Conservation (phyloP, 768 basidiomycete genomes). For the Clavaria fumosa region DNA sequence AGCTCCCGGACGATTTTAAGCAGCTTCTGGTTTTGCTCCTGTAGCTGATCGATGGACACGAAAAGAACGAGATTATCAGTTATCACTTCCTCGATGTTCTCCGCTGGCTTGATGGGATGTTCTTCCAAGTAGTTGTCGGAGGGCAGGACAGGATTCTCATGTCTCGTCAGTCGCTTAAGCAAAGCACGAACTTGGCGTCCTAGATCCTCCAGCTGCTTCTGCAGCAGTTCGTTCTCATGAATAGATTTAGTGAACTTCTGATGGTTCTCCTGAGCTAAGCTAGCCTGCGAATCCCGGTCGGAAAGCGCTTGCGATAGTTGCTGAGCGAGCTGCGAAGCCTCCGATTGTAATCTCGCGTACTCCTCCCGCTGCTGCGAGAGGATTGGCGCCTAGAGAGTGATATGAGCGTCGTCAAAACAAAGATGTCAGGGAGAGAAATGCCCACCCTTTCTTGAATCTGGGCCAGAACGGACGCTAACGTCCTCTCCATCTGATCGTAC, state of each 20-base stretch:
- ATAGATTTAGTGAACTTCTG: slow-evolving; percentile 46
- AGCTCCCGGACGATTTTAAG: slow-evolving; percentile 73
- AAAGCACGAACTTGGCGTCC: slow-evolving; percentile 74
- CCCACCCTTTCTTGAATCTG: slow-evolving; percentile 85
- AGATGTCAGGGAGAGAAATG: slow-evolving; percentile 8
- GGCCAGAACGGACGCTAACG: slow-evolving; percentile 62
- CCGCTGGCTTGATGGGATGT: slow-evolving; percentile 23
- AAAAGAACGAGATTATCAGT: slow-evolving; percentile 82
- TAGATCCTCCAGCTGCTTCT: slow-evolving; percentile 68
- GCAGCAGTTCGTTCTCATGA: slow-evolving; percentile 50
- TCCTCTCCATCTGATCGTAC: slow-evolving; percentile 71
- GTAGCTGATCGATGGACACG: slow-evolving; percentile 62
- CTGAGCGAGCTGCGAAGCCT: slow-evolving; percentile 64
- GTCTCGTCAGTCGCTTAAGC: slow-evolving; percentile 64
- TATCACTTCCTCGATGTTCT: slow-evolving; percentile 66
- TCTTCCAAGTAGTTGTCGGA: slow-evolving; percentile 45
- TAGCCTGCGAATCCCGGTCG: slow-evolving; percentile 55
- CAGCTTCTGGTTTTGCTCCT: slow-evolving; percentile 83
- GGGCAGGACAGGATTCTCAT: slow-evolving; percentile 71
- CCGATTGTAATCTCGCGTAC: slow-evolving; percentile 69
- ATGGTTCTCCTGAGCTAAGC: slow-evolving; percentile 37
- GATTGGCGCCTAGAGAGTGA: slow-evolving; percentile 55
- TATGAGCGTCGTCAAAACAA: neutral
- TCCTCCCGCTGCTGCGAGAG: slow-evolving; percentile 82
- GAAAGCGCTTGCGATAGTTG: slow-evolving; percentile 63